Evolutionary conservation across 106 monocot species (phyloP).

Genomic region (Iris macrosiphon): DNA sequence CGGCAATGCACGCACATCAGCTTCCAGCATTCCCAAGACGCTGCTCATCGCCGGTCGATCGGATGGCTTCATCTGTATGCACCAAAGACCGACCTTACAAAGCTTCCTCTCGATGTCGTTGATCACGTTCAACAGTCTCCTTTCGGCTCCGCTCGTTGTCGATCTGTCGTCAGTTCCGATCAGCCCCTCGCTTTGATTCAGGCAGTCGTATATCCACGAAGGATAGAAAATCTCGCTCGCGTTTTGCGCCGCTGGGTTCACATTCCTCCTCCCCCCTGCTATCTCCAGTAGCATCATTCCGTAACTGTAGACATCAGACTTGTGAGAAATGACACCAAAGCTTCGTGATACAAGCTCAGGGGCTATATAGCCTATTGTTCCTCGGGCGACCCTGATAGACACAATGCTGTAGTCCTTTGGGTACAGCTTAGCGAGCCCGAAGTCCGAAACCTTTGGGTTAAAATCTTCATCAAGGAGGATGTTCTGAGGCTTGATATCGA

Average conservation of each 20-base stretch:
- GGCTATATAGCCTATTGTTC: conserved; percentile 22
- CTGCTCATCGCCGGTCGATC: too few relatives aligned
- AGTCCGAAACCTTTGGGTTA: not conserved
- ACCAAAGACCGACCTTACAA: conserved; percentile 14
- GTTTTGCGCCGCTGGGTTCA: not conserved
- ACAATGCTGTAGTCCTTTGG: conserved; percentile 9
- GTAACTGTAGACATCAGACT: conserved; percentile 13
- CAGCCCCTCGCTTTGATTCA: not conserved
- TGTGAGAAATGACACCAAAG: conserved; percentile 17
- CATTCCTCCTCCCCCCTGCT: conserved; percentile 11
- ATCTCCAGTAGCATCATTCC: conserved; percentile 20
- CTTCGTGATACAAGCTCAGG: conserved; percentile 14
- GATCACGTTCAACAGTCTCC: too few relatives aligned
- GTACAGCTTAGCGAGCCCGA: conserved; percentile 18
- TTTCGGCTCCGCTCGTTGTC: too few relatives aligned
- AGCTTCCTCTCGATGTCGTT: conserved; percentile 10
- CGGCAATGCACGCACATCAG: too few relatives aligned
- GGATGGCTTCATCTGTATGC: conserved; percentile 10
- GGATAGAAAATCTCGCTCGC: not conserved
- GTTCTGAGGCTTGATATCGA: not conserved
- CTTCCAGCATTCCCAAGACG: too few relatives aligned
- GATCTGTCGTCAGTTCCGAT: too few relatives aligned
- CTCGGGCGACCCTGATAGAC: conserved; percentile 10
- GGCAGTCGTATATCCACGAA: not conserved
- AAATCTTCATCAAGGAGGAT: not conserved